Evolutionary conservation across 176 grass and related monocot species (phyloP), one percentile per base, ranked within the genome.

Genomic region (Oryza meridionalis): DNA sequence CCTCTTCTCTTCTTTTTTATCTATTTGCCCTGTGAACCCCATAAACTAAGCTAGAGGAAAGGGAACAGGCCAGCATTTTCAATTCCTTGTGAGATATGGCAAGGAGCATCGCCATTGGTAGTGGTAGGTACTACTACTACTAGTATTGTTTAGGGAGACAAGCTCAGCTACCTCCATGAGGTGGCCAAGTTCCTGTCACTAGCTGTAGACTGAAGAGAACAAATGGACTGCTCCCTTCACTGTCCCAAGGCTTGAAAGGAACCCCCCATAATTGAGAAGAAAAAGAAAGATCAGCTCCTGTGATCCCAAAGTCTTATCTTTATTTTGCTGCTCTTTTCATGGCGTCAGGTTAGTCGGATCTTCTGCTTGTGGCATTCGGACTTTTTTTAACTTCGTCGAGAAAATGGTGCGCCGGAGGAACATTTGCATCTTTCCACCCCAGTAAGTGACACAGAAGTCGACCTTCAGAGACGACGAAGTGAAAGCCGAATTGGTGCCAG

Each of bases 1-100:
- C 62, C 1, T 33, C 10, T 76, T 44, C 68, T 80, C n/a, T 22
- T 62, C 8, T 85, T 50, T 76, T 84, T 46, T 75, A 53, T 58
- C 69, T 78, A 78, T 43, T 79, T 74, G 75, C 45, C 58, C 11
- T 83, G 44, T 83, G 81, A 58, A 35, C 67, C 35, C 24, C 14
- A 47, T 63, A 58, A 58, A 58, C 17, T 51, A 65, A 43, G 11
- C 59, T 11, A 4, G 65, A 44, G 11, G 38, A 13, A 58, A 40
- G 16, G 12, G 32, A 76, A 63, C n/a, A 19, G 24, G 58, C 9
- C 3, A 50, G 42, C 42, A 15, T 24, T 61, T 73, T 58, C 53
- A 58, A 58, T 58, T 49, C 3, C 19, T 46, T 37, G 68, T 19
- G 72, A 12, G 29, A 66, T n/a, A 65, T 42, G 19, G 40, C 37